Evolutionary conservation across 1,284 basidiomycete genomes (phyloP), one percentile per base, ranked within the genome.

Genomic region (Puccinia horiana): DNA sequence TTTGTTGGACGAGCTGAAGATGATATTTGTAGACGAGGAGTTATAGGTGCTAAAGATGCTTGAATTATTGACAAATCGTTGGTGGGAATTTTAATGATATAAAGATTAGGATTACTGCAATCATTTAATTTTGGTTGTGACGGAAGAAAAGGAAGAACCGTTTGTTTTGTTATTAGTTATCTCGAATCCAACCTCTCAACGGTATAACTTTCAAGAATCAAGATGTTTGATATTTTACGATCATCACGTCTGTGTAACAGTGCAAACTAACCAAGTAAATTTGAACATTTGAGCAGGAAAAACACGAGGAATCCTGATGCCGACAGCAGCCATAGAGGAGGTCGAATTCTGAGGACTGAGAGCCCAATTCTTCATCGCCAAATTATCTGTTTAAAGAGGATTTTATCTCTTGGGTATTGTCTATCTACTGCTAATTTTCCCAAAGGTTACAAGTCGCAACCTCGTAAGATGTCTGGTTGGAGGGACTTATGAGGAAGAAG

Each of bases 1-100:
- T 44, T 73, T 54, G 5, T 73, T 49, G 32, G 70, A 52, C 18
- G 49, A 73, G 14, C 18, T 54, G 35, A 73, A 73, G 23, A 29
- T 23, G 42, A 47, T 16, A 47, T n/a, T n/a, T n/a, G n/a, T 14
- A 16, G 65, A 52, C 18, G 49, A 69, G 40, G 65, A 69, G 65
- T 69, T 44, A 40, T 69, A 69, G 32, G 65, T 44, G 6, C 40
- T 69, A 8, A 69, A 69, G 18, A 69, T 44, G 14, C 40, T 47
- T 44, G 65, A 26, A 42, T 69, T 69, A 18, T 44, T 44, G 6
- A 69, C 4, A 12, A 47, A 20, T 44, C 23, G 40, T 16, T 69
- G 44, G 12, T 12, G 11, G 65, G n/a, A 69, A 5, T 42, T 40
- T 69, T 26, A 20, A 23, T 29, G 65, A 69, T 44, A n/a, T 23